Conservation (phyloP, 345 rosid genomes). For the Populus euphratica region DNA sequence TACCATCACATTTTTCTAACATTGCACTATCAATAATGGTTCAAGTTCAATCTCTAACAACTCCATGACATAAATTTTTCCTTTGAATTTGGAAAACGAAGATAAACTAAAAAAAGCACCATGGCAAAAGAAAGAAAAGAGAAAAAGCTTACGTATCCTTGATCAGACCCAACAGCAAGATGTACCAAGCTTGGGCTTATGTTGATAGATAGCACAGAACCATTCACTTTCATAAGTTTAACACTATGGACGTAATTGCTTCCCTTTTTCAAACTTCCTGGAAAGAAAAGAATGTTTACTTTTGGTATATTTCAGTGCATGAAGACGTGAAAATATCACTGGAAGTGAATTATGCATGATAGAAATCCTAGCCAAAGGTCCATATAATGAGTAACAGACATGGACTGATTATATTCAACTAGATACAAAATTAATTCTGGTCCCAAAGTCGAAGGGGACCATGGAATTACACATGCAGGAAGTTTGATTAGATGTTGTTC, state of each 20-base stretch:
- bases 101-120: not conserved
- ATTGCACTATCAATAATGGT: too few species aligned
- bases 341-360: not conserved
- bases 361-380: not conserved
- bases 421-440: not conserved
- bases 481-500: too few species aligned
- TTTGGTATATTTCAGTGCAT: not conserved
- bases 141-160: conserved; percentile 69
- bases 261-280: conserved; percentile 72
- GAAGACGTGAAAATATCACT: not conserved
- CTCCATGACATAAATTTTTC: too few species aligned
- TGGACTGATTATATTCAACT: not conserved
- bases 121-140: not conserved
- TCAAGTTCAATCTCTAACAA: too few species aligned
- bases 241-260: conserved; percentile 58
- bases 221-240: conserved; percentile 63
- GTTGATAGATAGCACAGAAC: conserved; percentile 56
- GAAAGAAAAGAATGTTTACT: not conserved
- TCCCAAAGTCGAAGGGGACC: not conserved
- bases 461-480: too few species aligned
- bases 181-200: conserved; percentile 46
- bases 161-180: conserved; percentile 75
- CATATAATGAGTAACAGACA: not conserved
- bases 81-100: not conserved
- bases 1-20: too few species aligned